Base-by-base conservation (phyloP, 1,284 basidiomycete species). In the Malassezia japonica region DNA sequence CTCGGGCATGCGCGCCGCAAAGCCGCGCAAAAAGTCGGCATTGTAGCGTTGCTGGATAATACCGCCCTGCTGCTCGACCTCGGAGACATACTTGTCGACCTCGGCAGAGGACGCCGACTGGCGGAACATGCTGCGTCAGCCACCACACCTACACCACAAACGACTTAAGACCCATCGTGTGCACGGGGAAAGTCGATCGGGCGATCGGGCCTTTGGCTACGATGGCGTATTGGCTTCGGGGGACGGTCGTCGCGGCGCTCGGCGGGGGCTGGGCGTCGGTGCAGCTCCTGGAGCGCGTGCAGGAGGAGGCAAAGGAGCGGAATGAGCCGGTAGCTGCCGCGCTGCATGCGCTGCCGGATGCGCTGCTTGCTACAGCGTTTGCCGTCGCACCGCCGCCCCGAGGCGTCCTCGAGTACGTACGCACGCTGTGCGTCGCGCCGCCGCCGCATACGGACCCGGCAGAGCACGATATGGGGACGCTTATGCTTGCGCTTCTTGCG, bases 1-100 rank as follows among this genome's bases (percentile, higher is more conserved):
- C 12, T 13, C 16, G 2, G 51, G 51, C 34, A 54, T 24, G 6
- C n/a, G 27, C 7, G 51, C 51, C 7, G 51, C 21, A 31, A 54
- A 54, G 21, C 51, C 51, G 9, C 51, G 46, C 23, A 54, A 12
- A 38, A 54, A 48, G 12, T 35, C 40, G 16, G 51, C 40, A 32
- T 48, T 35, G 18, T 43, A 54, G 2, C 35, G 28, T 18, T 48
- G 51, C 4, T 18, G 36, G 12, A 54, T 29, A 7, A 18, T 4
- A 3, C 51, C 51, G 9, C 51, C 51, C 12, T 33, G 40, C 25
- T 38, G 10, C 24, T 29, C 20, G 3, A 54, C 33, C 13, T 37
- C 34, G 3, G 21, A 1, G 4, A n/a, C 43, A 3, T 35, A 28
- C 7, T 32, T 35, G 21, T 53, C 45, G 15, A 53, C 24, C 3